A percentile compares a stretch with the other conserved stretches of the same genome.
Evolutionary conservation across 495 filamentous ascomycete genomes (phyloP).

Genomic region (Neurospora sp.): DNA sequence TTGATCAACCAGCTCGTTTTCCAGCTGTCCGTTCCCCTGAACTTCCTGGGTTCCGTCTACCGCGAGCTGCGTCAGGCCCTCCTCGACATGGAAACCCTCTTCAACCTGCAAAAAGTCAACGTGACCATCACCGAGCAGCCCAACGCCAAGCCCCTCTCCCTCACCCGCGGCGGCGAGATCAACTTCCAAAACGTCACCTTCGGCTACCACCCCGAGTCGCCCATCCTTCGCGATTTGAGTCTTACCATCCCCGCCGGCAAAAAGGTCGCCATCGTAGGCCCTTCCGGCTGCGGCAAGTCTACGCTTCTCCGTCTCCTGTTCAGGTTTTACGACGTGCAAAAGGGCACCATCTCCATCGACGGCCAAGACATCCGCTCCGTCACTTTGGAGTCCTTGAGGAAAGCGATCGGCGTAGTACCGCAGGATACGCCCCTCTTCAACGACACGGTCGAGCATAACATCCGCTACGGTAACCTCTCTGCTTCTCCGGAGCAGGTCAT

Average conservation of each 20-base stretch:
- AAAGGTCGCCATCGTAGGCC: slow-evolving; percentile 92
- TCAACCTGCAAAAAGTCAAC: slow-evolving; percentile 98
- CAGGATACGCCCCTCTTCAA: slow-evolving; percentile 98
- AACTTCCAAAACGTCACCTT: slow-evolving; percentile 91
- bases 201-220: slow-evolving; percentile 77
- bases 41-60: slow-evolving; percentile 94
- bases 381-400: slow-evolving; percentile 68
- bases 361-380: slow-evolving; percentile 86
- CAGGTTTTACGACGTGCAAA: slow-evolving; percentile 86
- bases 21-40: slow-evolving; percentile 89
- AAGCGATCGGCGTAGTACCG: slow-evolving; percentile 87
- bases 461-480: slow-evolving; percentile 82
- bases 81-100: slow-evolving; percentile 96
- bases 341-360: slow-evolving; percentile 81
- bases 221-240: slow-evolving; percentile 74
- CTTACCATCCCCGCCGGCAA: slow-evolving; percentile 90
- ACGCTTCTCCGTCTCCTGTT: slow-evolving; percentile 86
- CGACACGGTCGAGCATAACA: slow-evolving; percentile 89
- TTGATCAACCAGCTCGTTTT: slow-evolving; percentile 99
- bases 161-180: slow-evolving; percentile 78
- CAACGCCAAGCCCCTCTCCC: slow-evolving; percentile 57
- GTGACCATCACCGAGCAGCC: slow-evolving; percentile 69
- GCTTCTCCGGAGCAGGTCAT: slow-evolving; percentile 64
- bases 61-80: slow-evolving; percentile 90
- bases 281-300: slow-evolving; percentile 92